These are phyloP conservation scores for Orbilia brochopaga DNA, from an alignment of 2,329 filamentous ascomycete genomes.

Conservation along the genomic window DNA sequence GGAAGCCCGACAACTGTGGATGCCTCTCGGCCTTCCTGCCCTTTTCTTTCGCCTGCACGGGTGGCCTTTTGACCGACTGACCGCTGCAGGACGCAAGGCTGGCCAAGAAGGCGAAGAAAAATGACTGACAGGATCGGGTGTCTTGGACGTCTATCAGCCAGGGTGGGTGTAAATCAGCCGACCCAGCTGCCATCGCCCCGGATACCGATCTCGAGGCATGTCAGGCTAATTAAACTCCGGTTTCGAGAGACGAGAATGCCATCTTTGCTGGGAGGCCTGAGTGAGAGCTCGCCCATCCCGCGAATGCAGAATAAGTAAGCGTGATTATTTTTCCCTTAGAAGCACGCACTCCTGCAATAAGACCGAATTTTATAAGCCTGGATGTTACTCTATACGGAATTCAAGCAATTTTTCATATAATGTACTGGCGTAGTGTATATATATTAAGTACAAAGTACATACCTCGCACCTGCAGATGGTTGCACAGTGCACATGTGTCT, in stretches of 20 bases:
- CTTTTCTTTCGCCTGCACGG: not conserved
- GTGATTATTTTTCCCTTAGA: too few species aligned
- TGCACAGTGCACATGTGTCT: not conserved
- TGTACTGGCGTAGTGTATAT: too few species aligned
- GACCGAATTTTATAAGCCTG: too few species aligned
- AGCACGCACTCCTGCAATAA: too few species aligned
- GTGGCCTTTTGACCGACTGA: not conserved
- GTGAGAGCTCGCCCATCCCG: not conserved
- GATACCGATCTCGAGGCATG: constrained; percentile 8
- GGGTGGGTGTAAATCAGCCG: constrained; percentile 7
- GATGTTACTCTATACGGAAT: too few species aligned
- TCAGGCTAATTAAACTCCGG: constrained; percentile 1
- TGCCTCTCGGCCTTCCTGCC: not conserved
- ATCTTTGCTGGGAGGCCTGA: not conserved
- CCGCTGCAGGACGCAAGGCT: not conserved
- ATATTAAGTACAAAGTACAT: too few species aligned
- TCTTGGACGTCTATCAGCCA: not conserved
- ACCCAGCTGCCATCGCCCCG: constrained; percentile 8
- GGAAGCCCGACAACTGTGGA: not conserved
- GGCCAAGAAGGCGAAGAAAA: not conserved
- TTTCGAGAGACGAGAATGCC: constrained; percentile 3
- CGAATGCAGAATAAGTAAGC: not conserved
- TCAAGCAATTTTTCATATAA: too few species aligned
- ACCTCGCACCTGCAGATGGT: too few species aligned
- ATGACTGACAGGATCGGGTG: not conserved